Evolutionary conservation across 306 rosid genomes (phyloP).

Genomic region (Quercus rubra): DNA sequence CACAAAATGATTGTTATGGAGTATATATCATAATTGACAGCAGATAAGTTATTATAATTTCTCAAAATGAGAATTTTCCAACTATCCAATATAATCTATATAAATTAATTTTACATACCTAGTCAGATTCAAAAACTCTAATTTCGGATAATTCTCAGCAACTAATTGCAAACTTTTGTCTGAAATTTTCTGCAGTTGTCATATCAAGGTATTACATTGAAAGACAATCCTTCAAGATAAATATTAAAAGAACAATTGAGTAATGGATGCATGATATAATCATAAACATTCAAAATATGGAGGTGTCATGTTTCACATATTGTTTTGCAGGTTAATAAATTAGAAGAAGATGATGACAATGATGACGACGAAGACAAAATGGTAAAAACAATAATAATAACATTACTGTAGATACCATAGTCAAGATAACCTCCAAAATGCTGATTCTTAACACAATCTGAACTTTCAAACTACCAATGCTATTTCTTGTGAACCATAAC

Average conservation of each 20-base stretch:
- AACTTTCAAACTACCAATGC: too few relatives aligned
- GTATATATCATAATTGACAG: neutral
- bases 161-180: slow-evolving; percentile 53
- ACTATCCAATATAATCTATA: slow-evolving; percentile 3
- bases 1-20: neutral
- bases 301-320: neutral
- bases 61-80: slow-evolving; percentile 6
- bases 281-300: neutral
- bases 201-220: slow-evolving; percentile 29
- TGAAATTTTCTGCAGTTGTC: slow-evolving; percentile 55
- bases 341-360: neutral
- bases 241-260: neutral
- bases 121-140: slow-evolving; percentile 59
- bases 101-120: slow-evolving; percentile 44
- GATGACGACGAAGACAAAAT: neutral
- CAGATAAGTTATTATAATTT: neutral
- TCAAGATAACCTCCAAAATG: too few relatives aligned
- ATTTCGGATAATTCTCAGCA: slow-evolving; percentile 57
- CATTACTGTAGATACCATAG: too few relatives aligned
- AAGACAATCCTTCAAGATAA: slow-evolving; percentile 10
- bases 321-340: neutral
- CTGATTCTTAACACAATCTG: too few relatives aligned
- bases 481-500: too few relatives aligned
- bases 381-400: too few relatives aligned
- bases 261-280: neutral